Evolutionary conservation across 495 filamentous ascomycete species (phyloP), one percentile per base, ranked within the genome.

Genomic region (Podospora anserina): DNA sequence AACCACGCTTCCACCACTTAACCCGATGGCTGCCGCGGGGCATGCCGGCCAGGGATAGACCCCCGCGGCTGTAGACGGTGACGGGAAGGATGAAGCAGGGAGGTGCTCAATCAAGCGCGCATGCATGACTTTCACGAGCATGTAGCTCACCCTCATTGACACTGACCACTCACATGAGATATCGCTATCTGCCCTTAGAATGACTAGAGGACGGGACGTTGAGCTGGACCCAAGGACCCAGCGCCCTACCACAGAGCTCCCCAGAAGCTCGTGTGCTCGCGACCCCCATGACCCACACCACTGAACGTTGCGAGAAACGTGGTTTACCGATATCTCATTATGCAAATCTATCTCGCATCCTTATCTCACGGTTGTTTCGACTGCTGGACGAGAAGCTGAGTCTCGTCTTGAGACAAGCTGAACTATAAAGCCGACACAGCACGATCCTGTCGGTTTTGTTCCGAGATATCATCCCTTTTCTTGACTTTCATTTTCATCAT

Each of bases 271-370:
- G 55, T 58, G 55, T 20, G 55, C 11, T 49, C 39, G 7, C n/a
- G 6, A 23, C 55, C 55, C 55, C 55, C 55, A 58, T 58, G 55
- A 18, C 3, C n/a, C n/a, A 58, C 39, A n/a, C 55, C n/a, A 19
- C 26, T n/a, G 16, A 27, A 16, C 26, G 23, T 26, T 62, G 23
- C 20, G 32, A 62, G 18, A 27, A 30, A n/a, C 18, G 20, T 32
- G 23, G 4, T 30, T 30, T 32, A 28, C 11, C 60, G 23, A 62
- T 34, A 62, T 62, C 60, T 26, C 64, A 61, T 49, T 49, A 39
- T 34, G 56, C 55, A 49, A 61, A 61, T 67, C 26, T 54, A 67
- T 67, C 65, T 67, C 65, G 55, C 19, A 49, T 27, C 19, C 30
- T 32, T 49, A 60, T 53, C 65, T 61, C 39, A 3, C 13, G 39